Percentiles rank a stretch among this genome's conserved stretches.
Conservation (phyloP, 1,284 basidiomycete genomes). For the Austroboletus niveus region DNA sequence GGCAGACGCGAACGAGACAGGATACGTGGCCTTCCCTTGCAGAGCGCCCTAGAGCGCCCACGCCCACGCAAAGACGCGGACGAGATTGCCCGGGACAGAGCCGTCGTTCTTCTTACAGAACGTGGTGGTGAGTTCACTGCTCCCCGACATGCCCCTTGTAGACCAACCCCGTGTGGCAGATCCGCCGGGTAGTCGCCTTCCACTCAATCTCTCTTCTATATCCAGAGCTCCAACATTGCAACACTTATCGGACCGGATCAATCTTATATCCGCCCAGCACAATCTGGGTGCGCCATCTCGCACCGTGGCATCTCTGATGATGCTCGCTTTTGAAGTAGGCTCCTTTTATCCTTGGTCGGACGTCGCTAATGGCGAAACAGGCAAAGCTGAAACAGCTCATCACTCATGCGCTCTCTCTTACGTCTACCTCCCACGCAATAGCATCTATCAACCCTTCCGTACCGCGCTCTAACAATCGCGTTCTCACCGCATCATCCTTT, state of each 20-base stretch:
- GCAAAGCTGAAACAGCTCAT: slow-evolving; percentile 81
- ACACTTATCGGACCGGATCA: slow-evolving; percentile 74
- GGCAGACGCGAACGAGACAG: slow-evolving; percentile 74
- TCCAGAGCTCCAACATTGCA: slow-evolving; percentile 71
- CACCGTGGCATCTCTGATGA: slow-evolving; percentile 64
- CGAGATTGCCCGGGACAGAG: slow-evolving; percentile 70
- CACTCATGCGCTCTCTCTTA: slow-evolving; percentile 72
- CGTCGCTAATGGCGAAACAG: slow-evolving; percentile 35
- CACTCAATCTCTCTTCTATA: slow-evolving; percentile 66
- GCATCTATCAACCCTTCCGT: slow-evolving; percentile 71
- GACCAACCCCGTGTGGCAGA: slow-evolving; percentile 39
- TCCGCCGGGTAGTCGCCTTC: slow-evolving; percentile 65
- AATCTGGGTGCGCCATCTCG: slow-evolving; percentile 60
- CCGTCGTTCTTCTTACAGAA: slow-evolving; percentile 59
- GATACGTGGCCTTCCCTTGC: slow-evolving; percentile 50
- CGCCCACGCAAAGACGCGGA: slow-evolving; percentile 50
- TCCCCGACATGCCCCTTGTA: neutral
- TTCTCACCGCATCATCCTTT: slow-evolving; percentile 67
- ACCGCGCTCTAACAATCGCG: slow-evolving; percentile 43
- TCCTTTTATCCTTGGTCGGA: neutral
- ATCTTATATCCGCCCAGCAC: slow-evolving; percentile 77
- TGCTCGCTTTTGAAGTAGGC: slow-evolving; percentile 71
- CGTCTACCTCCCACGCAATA: slow-evolving; percentile 70
- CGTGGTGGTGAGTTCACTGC: slow-evolving; percentile 50
- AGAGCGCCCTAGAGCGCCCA: slow-evolving; percentile 39